These are phyloP conservation scores for Boletus insuetus DNA, from an alignment of 768 basidiomycete genomes.

Conservation along the genomic window DNA sequence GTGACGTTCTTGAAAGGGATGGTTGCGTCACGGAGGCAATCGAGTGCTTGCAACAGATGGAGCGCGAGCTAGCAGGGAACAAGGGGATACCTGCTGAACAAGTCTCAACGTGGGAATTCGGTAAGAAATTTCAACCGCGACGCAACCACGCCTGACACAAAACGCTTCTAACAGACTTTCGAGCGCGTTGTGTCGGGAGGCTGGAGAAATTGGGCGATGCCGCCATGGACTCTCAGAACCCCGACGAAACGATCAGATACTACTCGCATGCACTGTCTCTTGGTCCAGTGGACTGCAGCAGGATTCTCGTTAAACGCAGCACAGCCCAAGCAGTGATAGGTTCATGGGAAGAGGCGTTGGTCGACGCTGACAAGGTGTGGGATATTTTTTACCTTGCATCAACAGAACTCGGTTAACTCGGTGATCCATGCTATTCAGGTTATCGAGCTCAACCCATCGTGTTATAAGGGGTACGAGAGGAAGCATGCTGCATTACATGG, in stretches of 20 bases:
- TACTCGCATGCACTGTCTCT: neutral
- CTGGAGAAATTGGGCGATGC: neutral
- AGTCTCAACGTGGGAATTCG: neutral
- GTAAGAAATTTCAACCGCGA: neutral
- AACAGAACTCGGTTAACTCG: too few species aligned
- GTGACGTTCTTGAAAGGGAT: neutral
- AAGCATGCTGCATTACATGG: constrained; percentile 3
- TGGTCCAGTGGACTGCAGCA: accelerated
- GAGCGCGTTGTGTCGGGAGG: neutral
- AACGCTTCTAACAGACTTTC: neutral
- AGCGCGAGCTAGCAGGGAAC: neutral
- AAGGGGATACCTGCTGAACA: neutral
- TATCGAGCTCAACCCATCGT: constrained; percentile 3
- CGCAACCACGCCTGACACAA: neutral
- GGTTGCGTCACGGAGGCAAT: neutral
- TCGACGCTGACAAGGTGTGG: constrained; percentile 7
- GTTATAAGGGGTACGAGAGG: neutral
- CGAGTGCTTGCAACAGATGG: neutral
- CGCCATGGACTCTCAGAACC: neutral
- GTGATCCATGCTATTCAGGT: neutral
- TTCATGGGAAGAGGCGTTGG: neutral
- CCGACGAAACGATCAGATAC: neutral
- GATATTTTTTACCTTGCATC: too few species aligned
- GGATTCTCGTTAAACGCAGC: constrained; percentile 6
- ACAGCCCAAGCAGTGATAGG: neutral